Evolutionary conservation across 352 stramenopile species (phyloP), one percentile per base, ranked within the genome.

Genomic region (Pythium rhizo-oryzae): DNA sequence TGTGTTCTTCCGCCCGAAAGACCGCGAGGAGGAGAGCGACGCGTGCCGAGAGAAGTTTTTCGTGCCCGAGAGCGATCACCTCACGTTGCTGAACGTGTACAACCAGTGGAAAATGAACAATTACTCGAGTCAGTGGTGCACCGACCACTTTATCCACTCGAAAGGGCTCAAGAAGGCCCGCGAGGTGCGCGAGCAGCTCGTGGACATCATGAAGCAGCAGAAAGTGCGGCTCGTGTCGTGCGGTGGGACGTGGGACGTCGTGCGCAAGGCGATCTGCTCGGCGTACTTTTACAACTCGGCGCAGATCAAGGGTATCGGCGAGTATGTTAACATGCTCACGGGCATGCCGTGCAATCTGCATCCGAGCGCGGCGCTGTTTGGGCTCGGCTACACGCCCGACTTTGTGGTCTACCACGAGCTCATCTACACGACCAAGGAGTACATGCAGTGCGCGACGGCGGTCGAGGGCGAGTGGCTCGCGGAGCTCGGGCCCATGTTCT

Each of bases 281-380:
- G 97, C 97, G 15, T 99, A 99, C 79, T 99, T 99, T 70, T 99
- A 99, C 93, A 99, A 99, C 70, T 97, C 91, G 52, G 97, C 97
- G 13, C 97, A 99, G 71, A 99, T 99, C 75, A 99, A 99, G 81
- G 97, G 97, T 21, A 99, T 99, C 62, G 97, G 97, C 28, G 97
- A 99, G 77, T 99, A 99, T 77, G 96, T 99, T n/a, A 99, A 99
- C 78, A 99, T 99, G 93, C 80, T 99, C 21, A 99, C 93, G 37
- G 97, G 97, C 18, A 99, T 99, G 79, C 97, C 97, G 46, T 98
- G 92, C 70, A 90, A 98, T 37, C 72, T 99, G 23, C 98, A 99
- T 77, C 97, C 97, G 12, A 98, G 92, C 50, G 98, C 92, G 33
- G 96, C 97, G n/a, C 74, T 99, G 18, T 99, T 98, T 80, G 97